Base-by-base conservation (phyloP, 148 eudicot species). In the Arctostaphylos glauca region DNA sequence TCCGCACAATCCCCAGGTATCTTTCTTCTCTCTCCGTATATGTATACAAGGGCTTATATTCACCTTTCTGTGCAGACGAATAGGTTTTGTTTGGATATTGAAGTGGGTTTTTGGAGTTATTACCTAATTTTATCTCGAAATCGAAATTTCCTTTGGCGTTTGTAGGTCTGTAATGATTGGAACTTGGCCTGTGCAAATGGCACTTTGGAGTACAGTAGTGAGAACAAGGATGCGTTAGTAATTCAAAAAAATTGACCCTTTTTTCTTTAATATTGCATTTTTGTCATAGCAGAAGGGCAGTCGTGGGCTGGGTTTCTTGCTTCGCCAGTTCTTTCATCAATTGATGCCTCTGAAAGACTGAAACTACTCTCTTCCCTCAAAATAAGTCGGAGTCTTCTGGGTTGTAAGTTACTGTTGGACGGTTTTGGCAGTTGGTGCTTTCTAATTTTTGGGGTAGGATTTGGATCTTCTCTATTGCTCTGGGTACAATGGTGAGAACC, bases 1-100 rank as follows among this genome's bases (percentile, higher is more conserved):
- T 41, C 14, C 79, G 41, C 80, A 31, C 58, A 43, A 52, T 80
- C 56, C 87, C 49, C 87, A 89, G 94, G 95, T 94, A 50, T 85
- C 73, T 50, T 72, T 71, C 58, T 70, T 58, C 77, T 82, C 74
- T 79, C 55, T 56, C 15, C 44, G 9, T 46, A 5, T 64, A 14
- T 71, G 1, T 14, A 3, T 59, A 13, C 19, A 31, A 49, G 13
- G 18, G 23, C 12, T n/a, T 58, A 55, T 41, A 38, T 25, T 73
- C 49, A 52, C 67, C 48, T 62, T 50, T 48, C 21, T 83, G 81
- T 68, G 78, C 41, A 62, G 18, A 25, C 52, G 6, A 31, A 13
- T 50, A 10, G 43, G 53, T 48, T 59, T 56, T 72, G 43, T 3
- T 62, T 10, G 72, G 44, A 43, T 81, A 9, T 64, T 18, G 73